Percentiles rank a stretch among this genome's conserved stretches.
Conservation (phyloP, 495 filamentous ascomycete genomes). For the Aspergillus cristatus region DNA sequence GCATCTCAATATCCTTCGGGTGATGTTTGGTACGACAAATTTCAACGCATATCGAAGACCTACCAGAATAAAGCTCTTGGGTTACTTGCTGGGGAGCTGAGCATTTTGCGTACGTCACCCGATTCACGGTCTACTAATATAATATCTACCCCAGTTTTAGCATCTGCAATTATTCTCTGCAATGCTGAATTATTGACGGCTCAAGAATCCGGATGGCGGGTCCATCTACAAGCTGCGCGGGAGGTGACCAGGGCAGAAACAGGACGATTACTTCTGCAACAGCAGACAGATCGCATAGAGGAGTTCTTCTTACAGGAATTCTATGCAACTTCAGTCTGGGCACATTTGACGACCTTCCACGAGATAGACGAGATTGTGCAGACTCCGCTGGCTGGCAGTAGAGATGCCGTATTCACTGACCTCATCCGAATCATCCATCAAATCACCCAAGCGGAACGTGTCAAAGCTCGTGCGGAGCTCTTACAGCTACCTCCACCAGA, state of each 20-base stretch:
- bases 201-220: slow-evolving; percentile 6
- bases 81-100: slow-evolving; percentile 7
- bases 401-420: slow-evolving; percentile 9
- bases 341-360: too few relatives aligned
- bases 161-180: slow-evolving; percentile 12
- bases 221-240: slow-evolving; percentile 9
- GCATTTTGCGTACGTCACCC: slow-evolving; percentile 4
- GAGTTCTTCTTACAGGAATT: too few relatives aligned
- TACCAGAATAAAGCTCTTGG: slow-evolving; percentile 12
- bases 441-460: slow-evolving; percentile 10
- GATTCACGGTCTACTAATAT: not conserved
- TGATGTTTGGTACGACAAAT: slow-evolving; percentile 5
- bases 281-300: too few relatives aligned
- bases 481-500: not conserved
- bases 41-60: slow-evolving; percentile 8
- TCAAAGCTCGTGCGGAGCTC: not conserved
- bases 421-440: slow-evolving; percentile 12
- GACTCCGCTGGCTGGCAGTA: slow-evolving; percentile 1
- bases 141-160: slow-evolving; percentile 4
- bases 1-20: slow-evolving; percentile 9
- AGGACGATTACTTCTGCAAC: not conserved
- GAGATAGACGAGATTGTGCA: not conserved
- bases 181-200: slow-evolving; percentile 11
- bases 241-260: slow-evolving; percentile 8
- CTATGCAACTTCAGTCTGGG: too few relatives aligned